Evolutionary conservation across 2,329 filamentous ascomycete species (phyloP), one percentile per base, ranked within the genome.

Genomic region (Bertia moriformis): DNA sequence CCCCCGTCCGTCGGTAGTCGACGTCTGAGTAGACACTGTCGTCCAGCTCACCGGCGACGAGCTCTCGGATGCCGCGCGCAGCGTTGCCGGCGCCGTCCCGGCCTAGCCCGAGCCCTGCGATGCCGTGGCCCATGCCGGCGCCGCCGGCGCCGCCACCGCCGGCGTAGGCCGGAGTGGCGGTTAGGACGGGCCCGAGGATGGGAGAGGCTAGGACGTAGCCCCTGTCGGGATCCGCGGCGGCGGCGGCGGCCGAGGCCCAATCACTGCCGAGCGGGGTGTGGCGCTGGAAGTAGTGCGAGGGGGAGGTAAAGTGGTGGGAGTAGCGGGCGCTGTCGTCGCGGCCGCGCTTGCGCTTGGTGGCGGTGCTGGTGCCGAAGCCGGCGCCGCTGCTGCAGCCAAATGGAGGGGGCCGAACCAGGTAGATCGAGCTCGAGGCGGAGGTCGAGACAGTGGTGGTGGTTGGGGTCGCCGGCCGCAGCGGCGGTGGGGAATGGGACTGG

Each of bases 11-110:
- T 36, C 71, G 59, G 49, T 73, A 75, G 47, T 72, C 66, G 15
- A 68, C 54, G 43, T 76, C 71, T 13, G 70, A 74, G 48, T 71
- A 72, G 42, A 67, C 56, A 51, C 69, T 73, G 40, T 73, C 67
- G 14, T 66, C 68, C 41, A 73, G 54, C 18, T 53, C 47, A 13
- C 55, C 10, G 7, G 32, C 15, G 14, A 10, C 17, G 10, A n/a
- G 17, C 73, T 65, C 48, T 71, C 46, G 2, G 52, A 45, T 2
- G 50, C 54, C 12, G n/a, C n/a, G n/a, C n/a, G n/a, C n/a, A n/a
- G n/a, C n/a, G n/a, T n/a, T n/a, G n/a, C 22, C 22, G 7, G n/a
- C 7, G 22, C 22, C 22, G 22, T 27, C 22, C n/a, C 22, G 7
- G 7, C 7, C 7, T 7, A 27, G n/a, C n/a, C 22, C 22, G 22